Percentiles rank a stretch among this genome's conserved stretches.
These are phyloP conservation scores for Linderina pennispora DNA, from an alignment of 192 early-diverging fungal genomes.

Conservation along the genomic window DNA sequence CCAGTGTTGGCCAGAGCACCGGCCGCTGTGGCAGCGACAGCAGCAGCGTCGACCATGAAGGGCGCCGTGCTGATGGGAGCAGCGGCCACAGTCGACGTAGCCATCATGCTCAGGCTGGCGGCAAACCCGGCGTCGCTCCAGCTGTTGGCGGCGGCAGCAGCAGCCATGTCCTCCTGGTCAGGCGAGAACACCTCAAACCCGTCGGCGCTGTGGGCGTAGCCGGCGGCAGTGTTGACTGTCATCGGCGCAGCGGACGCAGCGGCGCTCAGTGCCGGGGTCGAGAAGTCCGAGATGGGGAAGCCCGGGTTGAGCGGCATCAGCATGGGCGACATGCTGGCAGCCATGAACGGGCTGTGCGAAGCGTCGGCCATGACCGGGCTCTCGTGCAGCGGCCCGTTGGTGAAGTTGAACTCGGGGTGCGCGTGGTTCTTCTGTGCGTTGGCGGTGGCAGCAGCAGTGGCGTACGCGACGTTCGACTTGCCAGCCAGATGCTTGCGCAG, in stretches of 20 bases:
- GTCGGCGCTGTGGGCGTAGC: constrained; percentile 10
- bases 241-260: constrained; percentile 2
- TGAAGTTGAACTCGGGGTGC: constrained; percentile 24
- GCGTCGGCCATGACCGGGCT: constrained; percentile 4
- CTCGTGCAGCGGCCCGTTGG: constrained; percentile 11
- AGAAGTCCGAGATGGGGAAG: constrained; percentile 43
- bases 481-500: constrained; percentile 45
- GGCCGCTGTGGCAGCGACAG: neutral
- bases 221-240: constrained; percentile 12
- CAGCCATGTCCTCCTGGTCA: neutral
- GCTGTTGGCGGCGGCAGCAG: constrained; percentile 8
- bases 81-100: neutral
- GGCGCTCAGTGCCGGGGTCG: neutral
- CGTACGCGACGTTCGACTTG: constrained; percentile 29
- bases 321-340: constrained; percentile 18
- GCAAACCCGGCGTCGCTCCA: neutral
- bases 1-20: neutral
- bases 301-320: constrained; percentile 40
- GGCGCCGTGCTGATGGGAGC: neutral
- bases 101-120: neutral
- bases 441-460: constrained; percentile 7
- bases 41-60: neutral
- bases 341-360: constrained; percentile 9
- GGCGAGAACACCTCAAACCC: constrained; percentile 5
- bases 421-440: constrained; percentile 1